These are phyloP conservation scores for Sanghuangporus weigelae DNA, from an alignment of 1,284 basidiomycete genomes.

Conservation along the genomic window DNA sequence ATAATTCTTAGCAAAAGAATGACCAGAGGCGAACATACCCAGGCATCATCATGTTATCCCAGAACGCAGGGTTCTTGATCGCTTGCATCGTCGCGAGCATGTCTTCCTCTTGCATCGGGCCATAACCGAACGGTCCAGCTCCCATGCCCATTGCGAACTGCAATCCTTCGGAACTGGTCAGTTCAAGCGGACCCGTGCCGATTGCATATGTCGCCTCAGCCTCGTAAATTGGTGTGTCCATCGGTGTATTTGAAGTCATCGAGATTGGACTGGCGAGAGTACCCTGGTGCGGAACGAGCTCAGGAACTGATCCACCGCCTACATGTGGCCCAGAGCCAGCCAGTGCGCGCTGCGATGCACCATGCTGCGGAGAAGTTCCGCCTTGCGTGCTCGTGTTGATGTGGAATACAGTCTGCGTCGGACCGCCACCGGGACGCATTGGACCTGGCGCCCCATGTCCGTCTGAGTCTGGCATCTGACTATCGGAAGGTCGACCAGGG, in stretches of 20 bases:
- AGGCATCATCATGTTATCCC: slow-evolving; percentile 78
- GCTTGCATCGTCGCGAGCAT: slow-evolving; percentile 68
- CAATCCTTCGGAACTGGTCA: slow-evolving; percentile 13
- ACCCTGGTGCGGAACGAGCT: slow-evolving; percentile 19
- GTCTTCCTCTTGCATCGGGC: slow-evolving; percentile 39
- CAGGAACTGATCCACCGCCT: neutral
- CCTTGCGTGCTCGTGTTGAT: slow-evolving; percentile 4
- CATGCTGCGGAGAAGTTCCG: slow-evolving; percentile 12
- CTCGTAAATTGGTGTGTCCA: slow-evolving; percentile 34
- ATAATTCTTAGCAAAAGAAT: neutral
- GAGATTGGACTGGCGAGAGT: slow-evolving; percentile 7
- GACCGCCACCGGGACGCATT: slow-evolving; percentile 28
- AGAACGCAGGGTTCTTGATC: slow-evolving; percentile 65
- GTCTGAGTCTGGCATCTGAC: slow-evolving; percentile 30
- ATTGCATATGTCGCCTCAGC: slow-evolving; percentile 40
- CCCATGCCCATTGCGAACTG: slow-evolving; percentile 10
- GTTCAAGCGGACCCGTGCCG: slow-evolving; percentile 16
- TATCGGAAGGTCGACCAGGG: slow-evolving; percentile 23
- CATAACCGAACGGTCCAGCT: slow-evolving; percentile 19
- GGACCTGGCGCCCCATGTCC: slow-evolving; percentile 1
- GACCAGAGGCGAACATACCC: slow-evolving; percentile 39
- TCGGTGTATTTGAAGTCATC: slow-evolving; percentile 16
- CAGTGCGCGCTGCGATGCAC: slow-evolving; percentile 5
- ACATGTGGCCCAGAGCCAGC: neutral
- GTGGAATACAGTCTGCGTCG: slow-evolving; percentile 22